phyloP scores from a whole-genome alignment of 768 basidiomycete species.

The Rhodocollybia butyracea region DNA sequence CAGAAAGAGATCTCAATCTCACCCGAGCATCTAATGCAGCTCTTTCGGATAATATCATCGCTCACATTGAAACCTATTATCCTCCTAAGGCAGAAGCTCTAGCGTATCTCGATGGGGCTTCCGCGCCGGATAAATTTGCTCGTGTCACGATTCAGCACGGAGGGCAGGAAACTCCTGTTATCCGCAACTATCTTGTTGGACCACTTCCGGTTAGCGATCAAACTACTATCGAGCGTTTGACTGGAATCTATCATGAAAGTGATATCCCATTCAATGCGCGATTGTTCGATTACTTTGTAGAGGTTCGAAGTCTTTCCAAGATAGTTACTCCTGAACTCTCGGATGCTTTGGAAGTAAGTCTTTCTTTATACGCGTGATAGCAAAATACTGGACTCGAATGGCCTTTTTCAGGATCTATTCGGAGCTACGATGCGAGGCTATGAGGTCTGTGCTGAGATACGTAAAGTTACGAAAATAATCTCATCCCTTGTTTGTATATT shows the following conservation, averaged over 20 bases:
- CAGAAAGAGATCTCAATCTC: conserved; percentile 44
- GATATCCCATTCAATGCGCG: conserved; percentile 56
- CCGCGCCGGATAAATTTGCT: conserved; percentile 37
- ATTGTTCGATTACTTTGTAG: conserved; percentile 27
- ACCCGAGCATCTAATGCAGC: conserved; percentile 25
- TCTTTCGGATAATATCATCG: conserved; percentile 48
- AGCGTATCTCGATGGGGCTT: conserved; percentile 34
- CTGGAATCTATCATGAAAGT: conserved; percentile 49
- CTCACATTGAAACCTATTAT: conserved; percentile 44
- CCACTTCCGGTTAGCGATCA: conserved; percentile 44
- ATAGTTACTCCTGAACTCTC: conserved; percentile 32
- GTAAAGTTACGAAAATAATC: no score
- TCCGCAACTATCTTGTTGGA: conserved; percentile 56
- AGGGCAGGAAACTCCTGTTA: conserved; percentile 32
- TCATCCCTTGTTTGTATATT: no score
- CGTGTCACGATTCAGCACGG: conserved; percentile 53
- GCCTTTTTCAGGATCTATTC: conserved; percentile 41
- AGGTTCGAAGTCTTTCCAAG: conserved; percentile 28
- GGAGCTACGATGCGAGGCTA: conserved; percentile 39
- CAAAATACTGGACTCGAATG: not conserved
- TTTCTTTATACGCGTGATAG: not conserved
- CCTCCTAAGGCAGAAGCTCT: conserved; percentile 48
- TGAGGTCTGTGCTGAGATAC: no score
- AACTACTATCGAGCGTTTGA: conserved; percentile 39
- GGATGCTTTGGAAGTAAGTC: conserved; percentile 39